phyloP scores from a whole-genome alignment of 352 stramenopile species.

The Phytophthora citrophthora region DNA sequence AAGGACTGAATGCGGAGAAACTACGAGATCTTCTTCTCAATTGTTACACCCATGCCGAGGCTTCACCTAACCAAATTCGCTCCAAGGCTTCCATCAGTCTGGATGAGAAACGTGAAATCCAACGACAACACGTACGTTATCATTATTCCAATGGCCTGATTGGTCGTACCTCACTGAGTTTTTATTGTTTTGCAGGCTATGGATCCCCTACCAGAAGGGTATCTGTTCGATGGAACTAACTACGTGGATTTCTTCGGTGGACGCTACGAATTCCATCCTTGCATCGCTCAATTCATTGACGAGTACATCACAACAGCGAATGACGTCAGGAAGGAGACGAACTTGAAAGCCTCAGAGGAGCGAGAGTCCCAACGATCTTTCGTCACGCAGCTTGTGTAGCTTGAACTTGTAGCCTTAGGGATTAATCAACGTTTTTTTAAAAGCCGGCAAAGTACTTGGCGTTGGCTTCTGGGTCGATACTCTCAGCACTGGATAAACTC shows the following conservation, averaged over 20 bases:
- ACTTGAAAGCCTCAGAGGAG: slow-evolving; percentile 58
- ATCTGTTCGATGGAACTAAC: slow-evolving; percentile 71
- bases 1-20: slow-evolving; percentile 44
- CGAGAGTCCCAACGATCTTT: slow-evolving; percentile 53
- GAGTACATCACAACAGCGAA: slow-evolving; percentile 58
- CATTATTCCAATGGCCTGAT: no score
- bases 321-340: slow-evolving; percentile 44
- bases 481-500: slow-evolving; percentile 69
- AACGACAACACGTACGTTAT: slow-evolving; percentile 65
- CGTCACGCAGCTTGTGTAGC: slow-evolving; percentile 37
- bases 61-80: slow-evolving; percentile 41
- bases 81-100: slow-evolving; percentile 51
- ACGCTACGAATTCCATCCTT: slow-evolving; percentile 76
- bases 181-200: slow-evolving; percentile 40
- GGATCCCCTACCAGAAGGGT: slow-evolving; percentile 74
- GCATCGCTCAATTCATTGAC: slow-evolving; percentile 73
- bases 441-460: slow-evolving; percentile 78
- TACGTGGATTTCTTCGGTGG: slow-evolving; percentile 81
- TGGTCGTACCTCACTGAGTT: no score
- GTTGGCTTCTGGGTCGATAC: slow-evolving; percentile 72
- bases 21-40: slow-evolving; percentile 61
- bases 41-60: slow-evolving; percentile 61
- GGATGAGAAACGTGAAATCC: slow-evolving; percentile 74
- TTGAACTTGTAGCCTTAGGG: neutral
- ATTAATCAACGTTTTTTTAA: slow-evolving; percentile 26